phyloP scores from a whole-genome alignment of 2,329 filamentous ascomycete species.

The Cercospora sp. region DNA sequence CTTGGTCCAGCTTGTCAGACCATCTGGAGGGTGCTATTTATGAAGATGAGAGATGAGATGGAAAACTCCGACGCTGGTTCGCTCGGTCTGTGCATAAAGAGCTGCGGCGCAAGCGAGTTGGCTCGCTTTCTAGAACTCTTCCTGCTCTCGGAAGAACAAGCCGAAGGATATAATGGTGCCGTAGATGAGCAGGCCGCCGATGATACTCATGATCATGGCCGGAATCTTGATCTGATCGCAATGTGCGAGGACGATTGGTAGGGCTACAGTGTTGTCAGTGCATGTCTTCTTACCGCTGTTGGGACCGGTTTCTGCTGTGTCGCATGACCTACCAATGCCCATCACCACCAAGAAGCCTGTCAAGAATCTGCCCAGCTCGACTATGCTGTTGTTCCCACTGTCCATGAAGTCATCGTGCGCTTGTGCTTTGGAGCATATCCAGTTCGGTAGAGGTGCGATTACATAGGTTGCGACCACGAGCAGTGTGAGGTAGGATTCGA shows the following conservation, averaged over 20 bases:
- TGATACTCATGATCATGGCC: slow-evolving; percentile 92
- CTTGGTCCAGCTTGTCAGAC: neutral
- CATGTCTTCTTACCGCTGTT: neutral
- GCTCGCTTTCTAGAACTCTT: slow-evolving; percentile 69
- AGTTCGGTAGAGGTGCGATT: slow-evolving; percentile 91
- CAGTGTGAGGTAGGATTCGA: slow-evolving; percentile 90
- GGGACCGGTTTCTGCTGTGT: neutral
- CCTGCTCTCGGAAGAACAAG: slow-evolving; percentile 97
- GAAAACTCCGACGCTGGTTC: neutral
- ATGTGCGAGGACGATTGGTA: slow-evolving; percentile 86
- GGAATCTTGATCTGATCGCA: slow-evolving; percentile 76
- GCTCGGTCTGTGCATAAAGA: slow-evolving; percentile 1
- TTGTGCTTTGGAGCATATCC: slow-evolving; percentile 84
- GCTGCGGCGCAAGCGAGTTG: neutral
- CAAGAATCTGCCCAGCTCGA: slow-evolving; percentile 90
- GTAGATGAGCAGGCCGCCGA: slow-evolving; percentile 92
- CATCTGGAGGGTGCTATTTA: neutral
- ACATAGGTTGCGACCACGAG: slow-evolving; percentile 96
- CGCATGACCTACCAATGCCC: slow-evolving; percentile 76
- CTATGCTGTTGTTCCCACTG: slow-evolving; percentile 75
- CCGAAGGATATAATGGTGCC: slow-evolving; percentile 97
- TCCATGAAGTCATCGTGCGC: slow-evolving; percentile 97
- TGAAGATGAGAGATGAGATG: neutral
- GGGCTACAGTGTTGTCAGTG: slow-evolving; percentile 56
- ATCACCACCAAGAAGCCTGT: slow-evolving; percentile 96